Percentiles rank a stretch among this genome's conserved stretches.
These are phyloP conservation scores for Fusarium austroafricanum DNA, from an alignment of 2,329 filamentous ascomycete species.

Conservation along the genomic window DNA sequence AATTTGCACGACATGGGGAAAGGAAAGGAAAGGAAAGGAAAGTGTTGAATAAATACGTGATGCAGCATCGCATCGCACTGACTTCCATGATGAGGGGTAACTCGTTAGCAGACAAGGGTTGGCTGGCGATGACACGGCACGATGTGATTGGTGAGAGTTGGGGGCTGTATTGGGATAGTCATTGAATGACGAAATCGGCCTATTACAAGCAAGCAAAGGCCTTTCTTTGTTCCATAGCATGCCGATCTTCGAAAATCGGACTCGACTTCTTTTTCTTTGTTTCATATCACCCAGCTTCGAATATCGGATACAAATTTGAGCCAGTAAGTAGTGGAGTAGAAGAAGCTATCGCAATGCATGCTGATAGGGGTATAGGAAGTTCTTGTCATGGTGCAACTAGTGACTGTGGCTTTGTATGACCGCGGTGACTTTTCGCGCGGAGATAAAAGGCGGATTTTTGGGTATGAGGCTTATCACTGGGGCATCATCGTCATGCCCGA, in stretches of 20 bases:
- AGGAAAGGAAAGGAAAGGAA: too few relatives aligned
- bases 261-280: too few relatives aligned
- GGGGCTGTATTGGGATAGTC: neutral
- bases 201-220: too few relatives aligned
- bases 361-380: neutral
- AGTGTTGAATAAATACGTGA: neutral
- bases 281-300: too few relatives aligned
- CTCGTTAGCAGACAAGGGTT: neutral
- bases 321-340: neutral
- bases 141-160: neutral
- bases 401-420: slow-evolving; percentile 46
- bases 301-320: too few relatives aligned
- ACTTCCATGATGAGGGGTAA: neutral
- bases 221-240: too few relatives aligned
- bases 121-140: neutral
- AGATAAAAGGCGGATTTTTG: slow-evolving; percentile 38
- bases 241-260: too few relatives aligned
- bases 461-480: slow-evolving; percentile 51
- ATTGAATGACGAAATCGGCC: neutral
- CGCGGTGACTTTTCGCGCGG: slow-evolving; percentile 46
- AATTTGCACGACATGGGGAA: too few relatives aligned
- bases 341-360: neutral
- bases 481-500: slow-evolving; percentile 44
- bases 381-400: slow-evolving; percentile 25
- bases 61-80: neutral